Base-by-base conservation (phyloP, 306 rosid genomes). In the Psophocarpus tetragonolobus region DNA sequence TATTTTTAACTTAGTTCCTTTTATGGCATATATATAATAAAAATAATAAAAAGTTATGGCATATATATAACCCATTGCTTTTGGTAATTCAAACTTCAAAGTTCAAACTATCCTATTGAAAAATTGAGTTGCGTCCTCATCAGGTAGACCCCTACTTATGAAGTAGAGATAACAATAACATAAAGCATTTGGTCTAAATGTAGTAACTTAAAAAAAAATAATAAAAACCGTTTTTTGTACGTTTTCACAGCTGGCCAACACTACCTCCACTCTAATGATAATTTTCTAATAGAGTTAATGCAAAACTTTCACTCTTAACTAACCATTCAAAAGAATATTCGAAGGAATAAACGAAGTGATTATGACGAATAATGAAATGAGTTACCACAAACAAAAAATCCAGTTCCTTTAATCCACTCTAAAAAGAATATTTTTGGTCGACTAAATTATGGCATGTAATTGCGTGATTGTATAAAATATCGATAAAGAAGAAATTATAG, bases 311-410 rank as follows among this genome's bases (percentile, higher is more conserved):
- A 71, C 32, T 10, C 17, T n/a, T 63, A 8, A 24, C 18, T 45
- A 47, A 57, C 17, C 26, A 36, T 75, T 38, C 78, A 53, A 69
- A 70, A 26, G 85, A 62, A 82, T 82, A 82, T 82, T 75, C 85
- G 10, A 27, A 24, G 64, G 77, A 66, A 75, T 68, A 60, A 58
- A 75, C 60, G 7, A 74, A 1, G 51, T 11, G 53, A 45, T 68
- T 33, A 57, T 57, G 56, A 39, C 4, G 30, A 80, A 26, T 3
- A 50, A 57, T n/a, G 27, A 73, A 41, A 30, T 21, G 4, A 50
- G 23, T 3, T 20, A 5, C 21, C 1, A 42, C 50, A 42, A n/a
- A 42, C 50, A 41, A 42, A 12, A 42, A 42, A 3, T 42, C n/a
- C 17, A 13, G 17, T 42, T 17, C n/a, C 4, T 42, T n/a, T 42